Percentiles rank a stretch among this genome's conserved stretches.
Evolutionary conservation across 208 protist genomes (phyloP).

Genomic region (Phytomonas sp.): DNA sequence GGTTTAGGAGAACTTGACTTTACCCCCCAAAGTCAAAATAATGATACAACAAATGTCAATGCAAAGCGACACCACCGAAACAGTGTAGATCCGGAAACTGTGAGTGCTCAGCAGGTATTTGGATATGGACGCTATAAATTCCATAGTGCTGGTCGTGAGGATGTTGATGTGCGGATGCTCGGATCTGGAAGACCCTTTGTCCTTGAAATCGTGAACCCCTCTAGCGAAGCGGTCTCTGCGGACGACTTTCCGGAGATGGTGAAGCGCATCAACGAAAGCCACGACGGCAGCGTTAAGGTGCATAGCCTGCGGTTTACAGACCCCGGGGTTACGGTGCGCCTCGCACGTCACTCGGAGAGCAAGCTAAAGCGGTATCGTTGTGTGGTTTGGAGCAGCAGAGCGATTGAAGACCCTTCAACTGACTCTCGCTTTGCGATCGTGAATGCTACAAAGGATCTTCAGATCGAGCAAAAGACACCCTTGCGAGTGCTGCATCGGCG

Average conservation of each 20-base stretch:
- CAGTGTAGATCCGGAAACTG: conserved; percentile 14
- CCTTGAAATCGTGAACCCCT: conserved; percentile 79
- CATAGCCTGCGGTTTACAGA: conserved; percentile 45
- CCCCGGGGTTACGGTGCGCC: conserved; percentile 57
- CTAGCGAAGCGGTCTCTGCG: conserved; percentile 36
- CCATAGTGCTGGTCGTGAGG: conserved; percentile 90
- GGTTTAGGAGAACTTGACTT: neutral
- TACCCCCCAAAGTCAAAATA: neutral
- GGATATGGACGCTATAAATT: conserved; percentile 87
- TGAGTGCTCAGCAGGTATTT: conserved; percentile 41
- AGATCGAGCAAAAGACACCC: conserved; percentile 85
- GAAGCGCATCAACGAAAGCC: conserved; percentile 40
- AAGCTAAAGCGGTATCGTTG: conserved; percentile 89
- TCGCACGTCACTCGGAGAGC: conserved; percentile 77
- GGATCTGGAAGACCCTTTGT: conserved; percentile 90
- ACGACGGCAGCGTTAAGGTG: conserved; percentile 66
- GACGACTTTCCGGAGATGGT: conserved; percentile 38
- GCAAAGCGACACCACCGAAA: neutral
- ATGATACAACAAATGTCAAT: neutral
- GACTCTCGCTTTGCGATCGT: conserved; percentile 31
- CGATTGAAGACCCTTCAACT: conserved; percentile 28
- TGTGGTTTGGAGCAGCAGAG: conserved; percentile 72
- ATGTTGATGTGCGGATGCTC: conserved; percentile 94
- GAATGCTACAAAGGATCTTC: conserved; percentile 43
- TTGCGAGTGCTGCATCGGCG: conserved; percentile 94